Percentiles rank a stretch among this genome's conserved stretches.
phyloP scores from a whole-genome alignment of 208 protist species.

The Leptomonas seymouri region DNA sequence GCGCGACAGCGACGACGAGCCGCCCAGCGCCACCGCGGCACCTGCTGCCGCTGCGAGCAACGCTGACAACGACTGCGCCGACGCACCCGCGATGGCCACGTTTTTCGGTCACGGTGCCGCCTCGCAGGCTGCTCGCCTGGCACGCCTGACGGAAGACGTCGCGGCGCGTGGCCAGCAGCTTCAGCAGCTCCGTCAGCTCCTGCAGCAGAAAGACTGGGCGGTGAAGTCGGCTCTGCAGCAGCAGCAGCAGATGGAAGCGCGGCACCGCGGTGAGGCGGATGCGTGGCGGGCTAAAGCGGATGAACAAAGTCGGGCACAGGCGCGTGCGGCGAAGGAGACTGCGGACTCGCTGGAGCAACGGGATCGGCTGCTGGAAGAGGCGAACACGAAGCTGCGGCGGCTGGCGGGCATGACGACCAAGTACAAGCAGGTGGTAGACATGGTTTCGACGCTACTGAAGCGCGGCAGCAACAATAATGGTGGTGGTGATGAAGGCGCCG shows the following conservation, averaged over 20 bases:
- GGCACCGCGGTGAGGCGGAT: constrained; percentile 43
- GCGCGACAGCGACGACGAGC: constrained; percentile 18
- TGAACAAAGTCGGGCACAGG: constrained; percentile 52
- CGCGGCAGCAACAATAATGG: background rate
- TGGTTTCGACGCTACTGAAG: constrained; percentile 21
- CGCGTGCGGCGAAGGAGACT: constrained; percentile 39
- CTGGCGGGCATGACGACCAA: constrained; percentile 59
- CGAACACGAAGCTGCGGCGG: constrained; percentile 51
- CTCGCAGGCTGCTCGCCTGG: constrained; percentile 30
- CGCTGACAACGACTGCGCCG: background rate
- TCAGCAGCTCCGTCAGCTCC: constrained; percentile 52
- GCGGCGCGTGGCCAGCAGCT: constrained; percentile 37
- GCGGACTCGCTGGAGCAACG: constrained; percentile 37
- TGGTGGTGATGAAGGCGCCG: background rate
- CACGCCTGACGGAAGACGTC: constrained; percentile 39
- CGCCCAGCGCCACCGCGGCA: background rate
- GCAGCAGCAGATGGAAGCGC: constrained; percentile 45
- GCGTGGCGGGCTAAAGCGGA: constrained; percentile 54
- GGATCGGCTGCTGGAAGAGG: constrained; percentile 45
- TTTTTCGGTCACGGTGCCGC: constrained; percentile 26
- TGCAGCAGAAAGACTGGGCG: constrained; percentile 66
- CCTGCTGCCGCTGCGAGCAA: constrained; percentile 5
- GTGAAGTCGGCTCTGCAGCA: constrained; percentile 49
- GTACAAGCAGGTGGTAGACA: constrained; percentile 41
- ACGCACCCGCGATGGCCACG: background rate